Evolutionary conservation across 306 rosid species (phyloP), one percentile per base, ranked within the genome.

Genomic region (Casuarina glauca): DNA sequence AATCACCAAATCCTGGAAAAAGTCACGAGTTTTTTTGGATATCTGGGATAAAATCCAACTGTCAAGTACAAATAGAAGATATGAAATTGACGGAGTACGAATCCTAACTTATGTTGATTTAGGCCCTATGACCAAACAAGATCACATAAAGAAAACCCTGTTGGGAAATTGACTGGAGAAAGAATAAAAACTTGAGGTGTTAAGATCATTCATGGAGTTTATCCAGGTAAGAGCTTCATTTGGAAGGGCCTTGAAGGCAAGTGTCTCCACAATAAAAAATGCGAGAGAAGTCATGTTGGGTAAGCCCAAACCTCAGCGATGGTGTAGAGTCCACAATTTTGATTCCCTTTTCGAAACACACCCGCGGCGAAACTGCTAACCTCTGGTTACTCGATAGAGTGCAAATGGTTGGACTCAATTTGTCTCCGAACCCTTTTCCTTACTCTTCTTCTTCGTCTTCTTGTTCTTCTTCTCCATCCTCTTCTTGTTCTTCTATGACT

Each of bases 371-470:
- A n/a, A 41, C 35, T 42, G 70, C 70, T 4, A 16, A 4, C n/a
- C 48, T 2, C 49, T 4, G 9, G 50, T 38, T 35, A 38, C 5
- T 62, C 2, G 69, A 10, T 4, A 19, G 3, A 17, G 50, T 3
- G 11, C n/a, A 67, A 68, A 89, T 90, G 96, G 83, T 67, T 45
- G 67, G 80, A 5, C 86, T 78, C 13, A 10, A 81, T 74, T 58
- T 64, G 9, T 79, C 66, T 43, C n/a, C 81, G 12, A 67, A 46
- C 39, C 41, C 80, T 15, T 72, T 71, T 75, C 81, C 74, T 36
- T 75, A 63, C 45, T 62, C 41, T 62, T 74, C 78, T 49, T 80
- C 71, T 26, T 26, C 32, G 32, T 26, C 32, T 68, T 38, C 55
- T 38, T 71, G 41, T 63, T 84, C 82, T 81, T 79, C 52, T 58